Base-by-base conservation (phyloP, 768 basidiomycete genomes). In the Termitomyces sp. region DNA sequence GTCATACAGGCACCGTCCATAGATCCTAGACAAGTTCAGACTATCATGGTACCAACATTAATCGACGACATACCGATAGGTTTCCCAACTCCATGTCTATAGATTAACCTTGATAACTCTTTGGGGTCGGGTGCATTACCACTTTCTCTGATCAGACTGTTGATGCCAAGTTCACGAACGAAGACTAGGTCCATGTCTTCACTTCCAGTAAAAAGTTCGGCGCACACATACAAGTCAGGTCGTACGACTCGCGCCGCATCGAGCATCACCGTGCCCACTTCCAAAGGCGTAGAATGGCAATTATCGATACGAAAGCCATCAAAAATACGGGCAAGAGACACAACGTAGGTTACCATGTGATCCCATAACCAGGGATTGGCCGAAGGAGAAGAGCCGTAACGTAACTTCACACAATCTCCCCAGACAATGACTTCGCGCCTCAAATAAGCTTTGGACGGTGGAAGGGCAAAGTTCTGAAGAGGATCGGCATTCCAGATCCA, bases 401-500 rank as follows among this genome's bases (percentile, higher is more conserved):
- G 93, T 46, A 98, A 82, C 70, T 99, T 99, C 68, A 99, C 97
- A 68, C 97, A 98, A 72, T 99, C 97, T 46, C 88, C 87, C 97
- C 97, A 99, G 27, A 88, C 93, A 65, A 98, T 98, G 56, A 99
- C 94, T 71, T 98, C 93, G 51, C 97, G 89, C 24, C 94, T 88
- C 47, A 98, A 80, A 73, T 98, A 99, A 0, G 94, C 91, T 71
- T 95, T 97, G 24, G 96, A 98, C 0, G 90, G 90, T 30, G 84
- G 82, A 15, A 91, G 82, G 8, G 96, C 97, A 74, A 99, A 99
- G 75, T 98, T 98, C 63, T 87, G 81, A 16, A 98, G 81, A 0
- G 97, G 96, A 68, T 99, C 88, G 2, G 96, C 95, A 63, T 88
- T 76, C 96, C 97, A 99, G 63, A 99, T 94, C 97, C 97, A 99